phyloP scores from a whole-genome alignment of 768 basidiomycete genomes.

The Suillus lakei region DNA sequence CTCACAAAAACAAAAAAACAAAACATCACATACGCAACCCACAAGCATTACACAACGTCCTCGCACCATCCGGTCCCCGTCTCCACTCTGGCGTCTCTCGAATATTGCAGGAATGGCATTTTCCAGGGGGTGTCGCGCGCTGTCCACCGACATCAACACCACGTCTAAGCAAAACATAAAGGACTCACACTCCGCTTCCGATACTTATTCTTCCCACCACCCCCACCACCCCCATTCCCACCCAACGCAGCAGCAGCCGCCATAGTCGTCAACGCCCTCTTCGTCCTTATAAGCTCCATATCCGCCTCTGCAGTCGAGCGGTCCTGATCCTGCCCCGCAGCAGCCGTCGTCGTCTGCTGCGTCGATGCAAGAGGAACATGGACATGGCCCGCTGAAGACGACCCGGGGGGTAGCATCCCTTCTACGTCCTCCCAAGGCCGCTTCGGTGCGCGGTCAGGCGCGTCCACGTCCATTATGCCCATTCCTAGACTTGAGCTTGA shows the following conservation, averaged over 20 bases:
- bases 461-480: conserved; percentile 28
- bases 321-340: conserved; percentile 30
- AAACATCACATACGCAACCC: conserved; percentile 70
- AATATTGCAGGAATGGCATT: conserved; percentile 88
- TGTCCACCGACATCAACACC: conserved; percentile 40
- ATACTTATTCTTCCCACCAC: conserved; percentile 70
- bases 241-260: conserved; percentile 54
- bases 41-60: conserved; percentile 86
- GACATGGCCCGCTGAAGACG: background rate
- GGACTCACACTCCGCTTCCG: conserved; percentile 81
- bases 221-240: conserved; percentile 35
- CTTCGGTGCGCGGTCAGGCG: conserved; percentile 69
- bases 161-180: conserved; percentile 9
- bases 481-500: conserved; percentile 5
- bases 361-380: background rate
- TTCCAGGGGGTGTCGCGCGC: conserved; percentile 86
- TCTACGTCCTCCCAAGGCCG: conserved; percentile 77
- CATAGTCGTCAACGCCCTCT: conserved; percentile 72
- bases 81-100: conserved; percentile 90
- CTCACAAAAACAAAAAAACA: background rate
- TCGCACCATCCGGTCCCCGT: conserved; percentile 81
- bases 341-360: background rate
- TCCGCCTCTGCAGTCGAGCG: conserved; percentile 79
- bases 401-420: conserved; percentile 27
- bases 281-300: conserved; percentile 84